Evolutionary conservation across 2,329 filamentous ascomycete genomes (phyloP).

Genomic region (Colletotrichum sp.): DNA sequence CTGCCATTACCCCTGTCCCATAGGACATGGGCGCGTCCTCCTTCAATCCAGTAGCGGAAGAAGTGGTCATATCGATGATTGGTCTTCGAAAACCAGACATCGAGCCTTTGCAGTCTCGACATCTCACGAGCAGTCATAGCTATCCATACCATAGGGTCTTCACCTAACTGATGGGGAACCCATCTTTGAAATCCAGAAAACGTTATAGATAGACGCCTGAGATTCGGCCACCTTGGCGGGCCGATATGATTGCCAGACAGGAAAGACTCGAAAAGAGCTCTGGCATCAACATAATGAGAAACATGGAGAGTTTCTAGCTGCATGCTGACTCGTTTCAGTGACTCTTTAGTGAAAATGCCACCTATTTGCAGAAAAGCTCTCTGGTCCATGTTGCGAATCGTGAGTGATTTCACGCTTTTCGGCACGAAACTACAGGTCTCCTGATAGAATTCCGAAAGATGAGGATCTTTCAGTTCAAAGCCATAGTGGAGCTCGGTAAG

Average conservation of each 20-base stretch:
- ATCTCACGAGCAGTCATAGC: neutral
- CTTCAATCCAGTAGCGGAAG: neutral
- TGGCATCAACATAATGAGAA: neutral
- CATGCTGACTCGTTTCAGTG: neutral
- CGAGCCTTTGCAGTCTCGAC: neutral
- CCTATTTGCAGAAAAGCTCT: neutral
- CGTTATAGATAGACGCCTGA: too few relatives aligned
- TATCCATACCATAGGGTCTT: neutral
- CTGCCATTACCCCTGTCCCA: neutral
- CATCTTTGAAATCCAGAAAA: too few relatives aligned
- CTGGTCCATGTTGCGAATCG: neutral
- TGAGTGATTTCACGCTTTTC: neutral
- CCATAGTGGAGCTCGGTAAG: neutral
- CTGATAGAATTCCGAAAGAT: neutral
- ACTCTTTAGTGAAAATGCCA: too few relatives aligned
- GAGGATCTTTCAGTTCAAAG: rapidly evolving
- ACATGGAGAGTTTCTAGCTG: neutral
- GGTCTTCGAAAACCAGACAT: neutral
- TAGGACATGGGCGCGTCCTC: neutral
- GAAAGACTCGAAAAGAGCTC: too few relatives aligned
- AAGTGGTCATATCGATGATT: rapidly evolving
- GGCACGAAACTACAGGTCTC: neutral
- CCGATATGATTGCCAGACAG: too few relatives aligned
- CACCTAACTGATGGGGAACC: too few relatives aligned
- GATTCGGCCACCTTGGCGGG: too few relatives aligned